Percentiles rank a stretch among this genome's conserved stretches.
phyloP scores from a whole-genome alignment of 176 grass and related monocot genomes.

The Rhynchospora tenuis region DNA sequence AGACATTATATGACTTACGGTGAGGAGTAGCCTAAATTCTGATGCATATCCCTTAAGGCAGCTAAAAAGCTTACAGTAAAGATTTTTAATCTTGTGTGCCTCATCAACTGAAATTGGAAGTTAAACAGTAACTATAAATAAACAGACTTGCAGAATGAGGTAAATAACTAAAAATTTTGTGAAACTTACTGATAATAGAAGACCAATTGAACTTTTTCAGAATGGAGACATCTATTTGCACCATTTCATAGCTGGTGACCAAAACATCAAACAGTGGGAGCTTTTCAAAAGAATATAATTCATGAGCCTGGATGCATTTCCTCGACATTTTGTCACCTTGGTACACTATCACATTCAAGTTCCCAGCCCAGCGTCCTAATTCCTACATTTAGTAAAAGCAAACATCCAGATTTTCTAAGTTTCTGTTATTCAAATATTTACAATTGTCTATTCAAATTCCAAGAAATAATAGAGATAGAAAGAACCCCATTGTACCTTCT shows the following conservation, averaged over 20 bases:
- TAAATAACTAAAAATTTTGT: background rate
- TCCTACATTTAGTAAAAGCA: conserved; percentile 35
- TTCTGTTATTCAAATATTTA: background rate
- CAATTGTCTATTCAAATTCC: background rate
- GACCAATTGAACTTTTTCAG: conserved; percentile 64
- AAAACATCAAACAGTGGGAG: conserved; percentile 53
- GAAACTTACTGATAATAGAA: conserved; percentile 49
- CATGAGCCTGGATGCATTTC: conserved; percentile 46
- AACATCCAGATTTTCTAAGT: background rate
- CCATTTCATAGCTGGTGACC: conserved; percentile 63
- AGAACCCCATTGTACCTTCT: conserved; percentile 40
- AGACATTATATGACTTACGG: conserved; percentile 34
- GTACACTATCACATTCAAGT: conserved; percentile 64
- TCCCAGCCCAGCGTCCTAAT: conserved; percentile 43
- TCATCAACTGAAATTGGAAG: conserved; percentile 52
- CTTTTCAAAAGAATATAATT: conserved; percentile 55
- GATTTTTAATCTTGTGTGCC: conserved; percentile 69
- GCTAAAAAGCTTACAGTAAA: conserved; percentile 53
- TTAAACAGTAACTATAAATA: conserved; percentile 13
- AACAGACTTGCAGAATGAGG: background rate
- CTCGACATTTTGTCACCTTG: conserved; percentile 58
- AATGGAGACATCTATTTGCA: conserved; percentile 47
- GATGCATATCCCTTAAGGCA: conserved; percentile 51
- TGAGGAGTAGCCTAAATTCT: conserved; percentile 60
- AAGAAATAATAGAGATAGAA: background rate